Base-by-base conservation (phyloP, 768 basidiomycete species). In the Suillus decipiens region DNA sequence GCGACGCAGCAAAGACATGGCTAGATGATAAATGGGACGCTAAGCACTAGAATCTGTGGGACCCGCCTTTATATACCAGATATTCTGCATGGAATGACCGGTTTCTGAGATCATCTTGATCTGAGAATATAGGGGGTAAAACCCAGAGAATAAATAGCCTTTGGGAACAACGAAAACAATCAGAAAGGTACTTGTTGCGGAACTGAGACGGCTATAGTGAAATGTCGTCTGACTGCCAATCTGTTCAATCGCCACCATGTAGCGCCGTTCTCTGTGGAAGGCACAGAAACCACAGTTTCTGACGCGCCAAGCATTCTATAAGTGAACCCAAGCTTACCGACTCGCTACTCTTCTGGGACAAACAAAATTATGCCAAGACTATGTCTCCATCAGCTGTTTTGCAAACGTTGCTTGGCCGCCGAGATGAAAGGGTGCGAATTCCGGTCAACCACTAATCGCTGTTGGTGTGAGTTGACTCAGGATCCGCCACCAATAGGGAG, bases 141-240 rank as follows among this genome's bases (percentile, higher is more conserved):
- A 3, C 12, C 15, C 39, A 24, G 10, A 9, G 34, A 61, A 61
- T 34, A n/a, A 61, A 61, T 34, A n/a, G 9, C 17, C 12, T 60
- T 6, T 41, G n/a, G 39, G 11, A 53, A 17, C 14, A 51, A 62
- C 41, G 55, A 53, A 43, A 42, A 64, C 33, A 51, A 42, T 39
- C 31, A 14, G 24, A 39, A n/a, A 31, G 64, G 28, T 51, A 36
- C 58, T 37, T 22, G 57, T 54, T 3, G 64, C 71, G 70, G 72
- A 47, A 65, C 64, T 71, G 67, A 51, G 61, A 64, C 67, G 72
- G 70, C 37, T 42, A 60, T 75, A 69, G 57, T 41, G 60, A 51
- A 54, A 19, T 17, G 37, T 7, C 10, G 15, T 28, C 14, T 8
- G 24, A 10, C 37, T 56, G 28, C 10, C n/a, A n/a, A n/a, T 19